Percentiles rank a stretch among this genome's conserved stretches.
Conservation (phyloP, 176 grass and related monocot species). For the Oropetium thomaeum region DNA sequence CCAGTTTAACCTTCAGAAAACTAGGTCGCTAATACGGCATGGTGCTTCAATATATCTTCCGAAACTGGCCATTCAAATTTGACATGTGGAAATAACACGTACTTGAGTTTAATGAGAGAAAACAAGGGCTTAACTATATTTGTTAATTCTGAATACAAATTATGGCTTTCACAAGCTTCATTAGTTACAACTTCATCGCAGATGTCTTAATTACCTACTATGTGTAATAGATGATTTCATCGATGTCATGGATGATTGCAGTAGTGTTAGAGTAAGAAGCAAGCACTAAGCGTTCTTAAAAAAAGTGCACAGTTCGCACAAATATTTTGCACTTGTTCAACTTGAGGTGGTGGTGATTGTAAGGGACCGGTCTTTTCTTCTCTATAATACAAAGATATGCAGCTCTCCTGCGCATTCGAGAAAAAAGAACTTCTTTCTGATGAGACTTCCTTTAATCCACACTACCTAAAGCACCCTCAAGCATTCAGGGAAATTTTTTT, state of each 20-base stretch:
- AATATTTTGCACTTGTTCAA: not conserved
- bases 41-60: not conserved
- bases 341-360: no score
- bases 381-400: no score
- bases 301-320: no score
- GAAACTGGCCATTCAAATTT: not conserved
- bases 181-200: not conserved
- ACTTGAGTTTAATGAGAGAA: not conserved
- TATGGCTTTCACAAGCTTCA: not conserved
- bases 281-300: not conserved
- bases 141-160: not conserved
- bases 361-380: no score
- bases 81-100: not conserved
- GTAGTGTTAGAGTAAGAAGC: not conserved
- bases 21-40: not conserved
- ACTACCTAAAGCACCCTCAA: not conserved
- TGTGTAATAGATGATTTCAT: not conserved
- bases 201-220: not conserved
- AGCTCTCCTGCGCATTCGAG: no score
- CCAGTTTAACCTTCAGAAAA: not conserved
- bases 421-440: no score
- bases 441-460: no score
- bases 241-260: not conserved
- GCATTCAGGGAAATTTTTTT: not conserved
- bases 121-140: not conserved